A percentile compares a stretch with the other conserved stretches of the same genome.
Conservation (phyloP, 176 grass and related monocot species). For the Triticum aestivum region IWGSC_CS_RefSeq_v2.1 NC_057797.1:324528554-324529053, state of each 20-base stretch:
- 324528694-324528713: constrained; percentile 86
- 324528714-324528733: constrained; percentile 67
- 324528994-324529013: constrained; percentile 54
- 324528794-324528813: constrained; percentile 59
- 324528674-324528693: constrained; percentile 79
- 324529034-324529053: constrained; percentile 86
- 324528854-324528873: constrained; percentile 25
- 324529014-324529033: constrained; percentile 68
- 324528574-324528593: constrained; percentile 57
- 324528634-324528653: constrained; percentile 35
- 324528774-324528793: constrained; percentile 54
- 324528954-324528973: constrained; percentile 87
- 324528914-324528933: constrained; percentile 93
- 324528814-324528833: constrained; percentile 63
- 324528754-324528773: constrained; percentile 69
- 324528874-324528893: constrained; percentile 15
- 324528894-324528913: constrained; percentile 89
- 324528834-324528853: constrained; percentile 6
- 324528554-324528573: constrained; percentile 84
- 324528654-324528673: constrained; percentile 81
- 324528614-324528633: constrained; percentile 46
- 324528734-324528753: constrained; percentile 91
- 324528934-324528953: constrained; percentile 92
- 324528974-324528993: constrained; percentile 81
- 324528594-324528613: constrained; percentile 38